Evolutionary conservation across 139 green algal genomes (phyloP).

Genomic region (Medakamo hakoo): DNA sequence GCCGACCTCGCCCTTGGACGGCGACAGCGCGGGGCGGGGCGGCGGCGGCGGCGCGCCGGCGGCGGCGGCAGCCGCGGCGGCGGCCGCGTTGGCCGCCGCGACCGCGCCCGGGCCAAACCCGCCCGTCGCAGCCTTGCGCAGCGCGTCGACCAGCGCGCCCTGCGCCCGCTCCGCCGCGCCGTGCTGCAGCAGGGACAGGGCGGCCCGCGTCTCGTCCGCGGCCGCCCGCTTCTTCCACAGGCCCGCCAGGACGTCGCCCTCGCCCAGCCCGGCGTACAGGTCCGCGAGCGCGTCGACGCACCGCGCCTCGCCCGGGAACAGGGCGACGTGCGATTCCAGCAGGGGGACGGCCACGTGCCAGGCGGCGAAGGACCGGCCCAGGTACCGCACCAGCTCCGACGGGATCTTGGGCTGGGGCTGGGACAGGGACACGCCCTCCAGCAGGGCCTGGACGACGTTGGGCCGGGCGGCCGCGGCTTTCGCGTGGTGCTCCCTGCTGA

Average conservation of each 20-base stretch:
- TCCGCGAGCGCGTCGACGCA: conserved; percentile 80
- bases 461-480: conserved; percentile 54
- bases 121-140: conserved; percentile 2
- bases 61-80: no score
- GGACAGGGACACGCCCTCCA: conserved; percentile 81
- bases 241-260: conserved; percentile 80
- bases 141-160: conserved; percentile 45
- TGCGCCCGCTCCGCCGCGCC: conserved; percentile 60
- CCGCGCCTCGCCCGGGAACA: conserved; percentile 81
- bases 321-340: conserved; percentile 85
- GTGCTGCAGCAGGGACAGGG: conserved; percentile 70
- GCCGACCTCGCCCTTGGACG: conserved; percentile 50
- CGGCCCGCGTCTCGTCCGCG: conserved; percentile 37
- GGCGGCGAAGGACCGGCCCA: conserved; percentile 88
- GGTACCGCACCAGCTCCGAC: conserved; percentile 93
- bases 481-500: conserved; percentile 79
- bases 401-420: conserved; percentile 98
- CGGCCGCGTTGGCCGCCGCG: no score
- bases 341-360: conserved; percentile 94
- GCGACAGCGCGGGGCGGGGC: no score
- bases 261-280: conserved; percentile 63
- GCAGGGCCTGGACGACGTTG: conserved; percentile 75
- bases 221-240: conserved; percentile 55
- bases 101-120: no score
- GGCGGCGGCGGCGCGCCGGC: no score